Evolutionary conservation across 371 early-diverging fungal genomes (phyloP).

Genomic region (Cladochytrium tenue): DNA sequence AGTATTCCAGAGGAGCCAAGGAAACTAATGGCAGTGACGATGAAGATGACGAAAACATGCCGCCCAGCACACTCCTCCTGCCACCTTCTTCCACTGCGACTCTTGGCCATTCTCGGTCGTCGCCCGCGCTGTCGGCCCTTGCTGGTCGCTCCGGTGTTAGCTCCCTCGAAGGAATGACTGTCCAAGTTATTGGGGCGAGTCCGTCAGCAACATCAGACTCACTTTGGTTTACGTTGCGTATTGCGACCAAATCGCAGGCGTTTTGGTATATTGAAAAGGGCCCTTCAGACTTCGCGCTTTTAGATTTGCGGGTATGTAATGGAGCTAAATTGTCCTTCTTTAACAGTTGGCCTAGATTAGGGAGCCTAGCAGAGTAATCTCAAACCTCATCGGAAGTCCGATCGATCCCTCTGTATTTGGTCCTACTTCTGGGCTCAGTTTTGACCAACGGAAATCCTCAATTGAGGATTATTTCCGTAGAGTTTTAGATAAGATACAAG

Average conservation of each 20-base stretch:
- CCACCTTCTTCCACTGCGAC: too few species aligned
- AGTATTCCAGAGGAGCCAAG: too few species aligned
- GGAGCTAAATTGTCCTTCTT: neutral
- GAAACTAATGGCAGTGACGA: too few species aligned
- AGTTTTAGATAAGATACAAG: constrained; percentile 48
- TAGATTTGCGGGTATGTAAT: constrained; percentile 68
- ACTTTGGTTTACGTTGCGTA: neutral
- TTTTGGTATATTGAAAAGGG: constrained; percentile 81
- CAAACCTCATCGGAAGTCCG: constrained; percentile 60
- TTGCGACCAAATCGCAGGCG: constrained; percentile 30
- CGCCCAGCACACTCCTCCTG: neutral
- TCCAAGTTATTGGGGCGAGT: neutral
- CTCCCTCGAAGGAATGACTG: neutral
- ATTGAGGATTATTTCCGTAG: constrained; percentile 78
- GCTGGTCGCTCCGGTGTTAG: too few species aligned
- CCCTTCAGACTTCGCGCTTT: constrained; percentile 72
- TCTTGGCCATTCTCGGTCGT: too few species aligned
- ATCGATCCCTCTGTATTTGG: constrained; percentile 77
- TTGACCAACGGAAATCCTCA: constrained; percentile 50
- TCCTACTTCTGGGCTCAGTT: constrained; percentile 23
- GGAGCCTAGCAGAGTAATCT: constrained; percentile 37
- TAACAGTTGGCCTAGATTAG: constrained; percentile 4
- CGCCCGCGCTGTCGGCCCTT: too few species aligned
- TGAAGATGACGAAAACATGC: neutral
- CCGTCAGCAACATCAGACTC: neutral